Evolutionary conservation across 805 yeast species (phyloP), one percentile per base, ranked within the genome.

Genomic region (Candida maesae): DNA sequence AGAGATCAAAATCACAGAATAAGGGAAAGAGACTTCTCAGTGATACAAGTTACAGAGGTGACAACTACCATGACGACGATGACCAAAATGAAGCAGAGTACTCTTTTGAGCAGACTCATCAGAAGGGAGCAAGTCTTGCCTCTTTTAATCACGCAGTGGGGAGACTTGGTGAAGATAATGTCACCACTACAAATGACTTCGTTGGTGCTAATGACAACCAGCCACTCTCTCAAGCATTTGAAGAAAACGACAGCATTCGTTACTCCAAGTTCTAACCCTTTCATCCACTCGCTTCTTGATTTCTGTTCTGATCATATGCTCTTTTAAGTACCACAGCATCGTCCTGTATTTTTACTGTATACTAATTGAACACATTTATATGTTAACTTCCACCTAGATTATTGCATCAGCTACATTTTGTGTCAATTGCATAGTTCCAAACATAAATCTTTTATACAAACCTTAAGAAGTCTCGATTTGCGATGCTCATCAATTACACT

Each of bases 151-250:
- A 48, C 27, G 42, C 47, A 9, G 38, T 35, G 14, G 36, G 41
- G 8, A 43, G 39, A 31, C 33, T 33, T 21, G 35, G 27, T 7
- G 20, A 30, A 13, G 41, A 38, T 13, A 43, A 37, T 10, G 39
- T 38, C 14, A 47, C 56, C n/a, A 37, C 49, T 10, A 47, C 52
- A 3, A 51, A 42, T 38, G 61, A 56, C 41, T 52, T 56, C 35
- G 45, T 53, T 16, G 42, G 41, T 2, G 45, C 47, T 14, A 33
- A 46, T 14, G 32, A 35, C 23, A 20, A 27, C 36, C 28, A 25
- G 28, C 33, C 45, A 32, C 14, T 20, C 3, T 34, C 42, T 8
- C 15, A 21, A 8, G 27, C 24, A 12, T 27, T 25, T 21, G 23
- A 28, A 16, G 41, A 35, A 2, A 44, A 38, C 2, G 28, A 9